Evolutionary conservation across 768 basidiomycete genomes (phyloP).

Genomic region (Lactarius akahatsu): DNA sequence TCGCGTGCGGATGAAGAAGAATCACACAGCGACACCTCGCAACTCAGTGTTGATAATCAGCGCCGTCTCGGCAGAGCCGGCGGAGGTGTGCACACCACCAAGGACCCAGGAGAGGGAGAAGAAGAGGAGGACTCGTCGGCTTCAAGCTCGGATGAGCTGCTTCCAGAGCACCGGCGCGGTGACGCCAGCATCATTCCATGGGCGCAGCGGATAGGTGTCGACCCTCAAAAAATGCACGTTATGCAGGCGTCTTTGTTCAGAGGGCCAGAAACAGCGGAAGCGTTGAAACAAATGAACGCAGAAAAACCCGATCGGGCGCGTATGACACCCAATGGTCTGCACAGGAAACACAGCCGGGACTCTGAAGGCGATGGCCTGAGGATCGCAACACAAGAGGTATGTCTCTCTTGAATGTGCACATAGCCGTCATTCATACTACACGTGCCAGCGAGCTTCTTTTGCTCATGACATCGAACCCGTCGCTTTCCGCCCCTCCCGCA

Average conservation of each 20-base stretch:
- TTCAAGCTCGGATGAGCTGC: constrained; percentile 34
- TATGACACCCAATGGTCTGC: constrained; percentile 42
- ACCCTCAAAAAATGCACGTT: constrained; percentile 85
- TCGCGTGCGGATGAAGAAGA: constrained; percentile 58
- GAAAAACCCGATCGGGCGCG: constrained; percentile 30
- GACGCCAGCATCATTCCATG: constrained; percentile 63
- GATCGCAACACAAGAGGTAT: constrained; percentile 59
- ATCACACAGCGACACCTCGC: constrained; percentile 34
- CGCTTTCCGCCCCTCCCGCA: constrained; percentile 70
- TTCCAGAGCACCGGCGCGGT: constrained; percentile 33
- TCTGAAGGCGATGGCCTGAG: constrained; percentile 71
- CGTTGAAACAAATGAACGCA: constrained; percentile 39
- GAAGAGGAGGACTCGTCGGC: constrained; percentile 39
- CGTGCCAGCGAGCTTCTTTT: constrained; percentile 70
- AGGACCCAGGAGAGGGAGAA: constrained; percentile 45
- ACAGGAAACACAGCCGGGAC: constrained; percentile 74
- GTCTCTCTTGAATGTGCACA: constrained; percentile 25
- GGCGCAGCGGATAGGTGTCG: constrained; percentile 73
- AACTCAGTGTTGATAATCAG: constrained; percentile 25
- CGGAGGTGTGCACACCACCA: constrained; percentile 12
- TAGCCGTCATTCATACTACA: constrained; percentile 2
- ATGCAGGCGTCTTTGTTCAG: constrained; percentile 91
- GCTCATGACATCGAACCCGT: constrained; percentile 68
- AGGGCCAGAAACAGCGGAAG: constrained; percentile 69
- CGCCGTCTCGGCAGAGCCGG: constrained; percentile 9